phyloP scores from a whole-genome alignment of 805 yeast genomes.

The Metschnikowia amazonensis region DNA sequence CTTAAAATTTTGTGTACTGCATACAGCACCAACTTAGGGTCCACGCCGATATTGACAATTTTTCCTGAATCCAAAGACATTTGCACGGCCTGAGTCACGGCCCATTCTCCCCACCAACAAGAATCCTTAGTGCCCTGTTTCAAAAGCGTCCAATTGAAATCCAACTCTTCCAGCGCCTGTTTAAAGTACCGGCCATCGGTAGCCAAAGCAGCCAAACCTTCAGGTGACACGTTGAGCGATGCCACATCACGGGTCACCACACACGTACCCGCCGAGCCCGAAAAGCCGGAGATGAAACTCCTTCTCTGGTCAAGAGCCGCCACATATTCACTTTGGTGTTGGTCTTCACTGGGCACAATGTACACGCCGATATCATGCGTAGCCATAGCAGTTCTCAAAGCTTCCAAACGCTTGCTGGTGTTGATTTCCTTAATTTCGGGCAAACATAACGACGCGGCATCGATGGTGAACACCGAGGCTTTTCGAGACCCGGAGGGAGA shows the following conservation, averaged over 20 bases:
- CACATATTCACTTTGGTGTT: constrained; percentile 90
- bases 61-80: constrained; percentile 45
- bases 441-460: constrained; percentile 37
- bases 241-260: constrained; percentile 63
- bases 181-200: constrained; percentile 61
- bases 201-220: constrained; percentile 51
- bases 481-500: constrained; percentile 33
- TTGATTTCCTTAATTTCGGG: constrained; percentile 48
- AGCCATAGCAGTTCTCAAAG: constrained; percentile 62
- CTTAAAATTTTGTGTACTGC: constrained; percentile 30
- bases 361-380: constrained; percentile 65
- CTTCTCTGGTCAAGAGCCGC: constrained; percentile 78
- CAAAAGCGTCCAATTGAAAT: constrained; percentile 55
- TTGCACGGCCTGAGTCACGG: constrained; percentile 48
- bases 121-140: constrained; percentile 49
- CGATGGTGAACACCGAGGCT: constrained; percentile 45
- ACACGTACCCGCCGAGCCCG: constrained; percentile 92
- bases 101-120: constrained; percentile 59
- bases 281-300: constrained; percentile 78
- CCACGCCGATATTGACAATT: constrained; percentile 40
- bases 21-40: constrained; percentile 47
- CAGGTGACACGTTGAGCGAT: constrained; percentile 50
- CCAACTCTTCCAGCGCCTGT: constrained; percentile 56
- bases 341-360: constrained; percentile 83
- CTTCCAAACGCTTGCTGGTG: constrained; percentile 48